phyloP scores from a whole-genome alignment of 495 filamentous ascomycete genomes.

The Aspergillus cavernicola region DNA sequence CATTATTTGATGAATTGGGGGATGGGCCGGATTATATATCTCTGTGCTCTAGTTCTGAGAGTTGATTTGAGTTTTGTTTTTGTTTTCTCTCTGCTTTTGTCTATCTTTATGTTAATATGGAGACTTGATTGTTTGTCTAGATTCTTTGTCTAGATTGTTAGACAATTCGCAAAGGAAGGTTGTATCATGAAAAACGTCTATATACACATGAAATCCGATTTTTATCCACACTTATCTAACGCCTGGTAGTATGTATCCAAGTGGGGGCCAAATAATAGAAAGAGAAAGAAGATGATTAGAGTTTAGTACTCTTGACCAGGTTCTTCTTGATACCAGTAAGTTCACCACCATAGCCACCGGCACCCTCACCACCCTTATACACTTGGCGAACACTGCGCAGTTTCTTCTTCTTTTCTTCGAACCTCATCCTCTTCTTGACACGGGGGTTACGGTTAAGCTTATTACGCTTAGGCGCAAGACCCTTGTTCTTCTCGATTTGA shows the following conservation, averaged over 20 bases:
- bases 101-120: background rate
- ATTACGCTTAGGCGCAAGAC: conserved; percentile 79
- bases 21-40: conserved; percentile 10
- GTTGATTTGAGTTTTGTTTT: background rate
- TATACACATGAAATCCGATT: conserved; percentile 24
- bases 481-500: conserved; percentile 95
- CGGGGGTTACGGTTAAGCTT: conserved; percentile 92
- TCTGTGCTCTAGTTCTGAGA: background rate
- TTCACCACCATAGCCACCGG: conserved; percentile 88
- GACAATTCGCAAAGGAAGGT: background rate
- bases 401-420: conserved; percentile 92
- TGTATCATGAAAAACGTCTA: conserved; percentile 20
- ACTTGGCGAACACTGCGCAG: conserved; percentile 73
- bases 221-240: conserved; percentile 28
- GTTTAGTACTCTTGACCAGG: conserved; percentile 88
- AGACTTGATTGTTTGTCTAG: no score
- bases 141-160: no score
- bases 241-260: conserved; percentile 31
- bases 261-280: conserved; percentile 1
- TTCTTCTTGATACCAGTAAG: conserved; percentile 92
- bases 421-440: conserved; percentile 97
- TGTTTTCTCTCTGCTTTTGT: no score
- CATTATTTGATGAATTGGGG: conserved; percentile 16
- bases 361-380: conserved; percentile 84
- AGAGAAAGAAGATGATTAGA: conserved; percentile 48